Base-by-base conservation (phyloP, 129 eudicot species). In the Chrysanthemum makinoi region DNA sequence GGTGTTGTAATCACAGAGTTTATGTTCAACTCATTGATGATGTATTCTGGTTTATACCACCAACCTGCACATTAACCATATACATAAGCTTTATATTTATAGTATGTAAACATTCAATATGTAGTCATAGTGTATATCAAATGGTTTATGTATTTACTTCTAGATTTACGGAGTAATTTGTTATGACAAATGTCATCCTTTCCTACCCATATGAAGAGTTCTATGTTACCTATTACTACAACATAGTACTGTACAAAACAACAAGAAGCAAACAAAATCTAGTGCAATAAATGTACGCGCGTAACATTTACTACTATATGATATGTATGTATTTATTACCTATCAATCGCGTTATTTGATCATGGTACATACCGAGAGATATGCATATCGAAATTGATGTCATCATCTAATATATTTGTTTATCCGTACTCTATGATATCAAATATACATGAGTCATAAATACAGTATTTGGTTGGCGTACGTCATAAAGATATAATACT, bases 1-100 rank as follows among this genome's bases (percentile, higher is more conserved):
- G 99, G 99, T 0, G 99, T 87, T 13, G 99, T 95, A 16, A 95
- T 95, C 67, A 86, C 97, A 6, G 99, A 95, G 86, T 95, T 95
- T 74, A 88, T 90, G 82, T 95, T 95, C 33, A 95, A 83, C 88
- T 95, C 99, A 59, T 90, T 95, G 65, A 95, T 95, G 24, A 90
- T 86, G 80, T 86, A 60, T 74, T 95, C 97, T 2, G 91, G 94
- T 79, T 90, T 95, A 52, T 95, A 95, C 99, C 99, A 95, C 99
- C 99, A 95, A 16, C 97, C 99, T 95, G 87, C 63, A 72, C 35
- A 14, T 24, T 48, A 30, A 16, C 60, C 52, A 72, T 11, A 22
- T 10, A 5, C 22, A 0, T 28, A 20, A 1, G 9, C 6, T 53
- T 55, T 22, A 15, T 4, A 33, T 28, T 54, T 49, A 39, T 6